These are phyloP conservation scores for Tolypocladium amazonense DNA, from an alignment of 2,329 filamentous ascomycete genomes.

Conservation along the genomic window DNA sequence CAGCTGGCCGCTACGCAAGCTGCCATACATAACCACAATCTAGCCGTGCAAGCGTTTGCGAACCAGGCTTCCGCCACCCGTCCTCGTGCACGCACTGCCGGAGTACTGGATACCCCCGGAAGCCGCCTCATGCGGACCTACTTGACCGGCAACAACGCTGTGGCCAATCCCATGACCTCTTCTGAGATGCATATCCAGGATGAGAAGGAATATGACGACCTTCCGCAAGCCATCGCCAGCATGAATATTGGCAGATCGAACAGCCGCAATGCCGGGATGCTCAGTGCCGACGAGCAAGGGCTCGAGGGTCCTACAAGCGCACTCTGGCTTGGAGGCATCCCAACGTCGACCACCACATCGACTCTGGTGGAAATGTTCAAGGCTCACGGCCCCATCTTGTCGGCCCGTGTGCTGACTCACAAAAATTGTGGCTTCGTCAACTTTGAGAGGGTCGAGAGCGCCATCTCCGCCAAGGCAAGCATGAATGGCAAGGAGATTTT, in stretches of 20 bases:
- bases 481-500: constrained; percentile 98
- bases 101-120: constrained; percentile 73
- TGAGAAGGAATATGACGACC: constrained; percentile 67
- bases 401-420: constrained; percentile 86
- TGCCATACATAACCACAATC: constrained; percentile 80
- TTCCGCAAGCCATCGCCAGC: constrained; percentile 72
- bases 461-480: constrained; percentile 74
- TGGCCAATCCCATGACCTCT: constrained; percentile 66
- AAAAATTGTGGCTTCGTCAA: constrained; percentile 99
- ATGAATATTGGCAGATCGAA: constrained; percentile 62
- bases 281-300: constrained; percentile 65
- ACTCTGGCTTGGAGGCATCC: constrained; percentile 94
- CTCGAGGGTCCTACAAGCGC: constrained; percentile 86
- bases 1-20: constrained; percentile 54
- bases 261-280: constrained; percentile 54
- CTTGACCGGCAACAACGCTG: constrained; percentile 56
- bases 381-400: constrained; percentile 82
- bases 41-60: constrained; percentile 86
- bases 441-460: constrained; percentile 84
- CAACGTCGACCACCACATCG: constrained; percentile 90
- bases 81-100: constrained; percentile 82
- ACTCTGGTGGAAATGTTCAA: constrained; percentile 93
- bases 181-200: constrained; percentile 66
- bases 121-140: constrained; percentile 59
- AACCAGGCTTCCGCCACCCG: constrained; percentile 72